Percentiles rank a stretch among this genome's conserved stretches.
phyloP scores from a whole-genome alignment of 2,329 filamentous ascomycete genomes.

The Fusarium sp. region DNA sequence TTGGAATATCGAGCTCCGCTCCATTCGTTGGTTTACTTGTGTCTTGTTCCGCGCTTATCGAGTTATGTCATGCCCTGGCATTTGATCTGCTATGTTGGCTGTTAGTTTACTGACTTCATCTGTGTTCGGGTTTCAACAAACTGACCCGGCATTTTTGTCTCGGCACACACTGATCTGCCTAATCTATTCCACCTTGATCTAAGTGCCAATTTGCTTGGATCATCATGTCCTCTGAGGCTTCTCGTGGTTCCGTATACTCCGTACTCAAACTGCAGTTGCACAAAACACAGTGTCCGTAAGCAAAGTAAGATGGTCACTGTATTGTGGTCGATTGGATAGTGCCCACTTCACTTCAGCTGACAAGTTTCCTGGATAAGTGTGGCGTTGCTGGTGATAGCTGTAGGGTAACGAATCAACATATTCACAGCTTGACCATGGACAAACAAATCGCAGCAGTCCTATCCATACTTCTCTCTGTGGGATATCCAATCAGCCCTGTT shows the following conservation, averaged over 20 bases:
- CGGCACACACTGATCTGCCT: background rate
- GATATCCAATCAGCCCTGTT: background rate
- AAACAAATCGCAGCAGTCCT: background rate
- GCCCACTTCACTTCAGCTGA: constrained; percentile 21
- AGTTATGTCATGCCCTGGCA: background rate
- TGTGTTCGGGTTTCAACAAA: constrained; percentile 3
- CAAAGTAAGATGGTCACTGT: background rate
- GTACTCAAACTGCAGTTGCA: background rate
- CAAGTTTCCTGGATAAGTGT: background rate
- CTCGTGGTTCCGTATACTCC: background rate
- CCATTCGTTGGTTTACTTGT: background rate
- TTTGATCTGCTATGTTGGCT: background rate
- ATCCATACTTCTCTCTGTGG: background rate
- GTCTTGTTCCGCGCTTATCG: background rate
- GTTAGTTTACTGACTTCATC: background rate
- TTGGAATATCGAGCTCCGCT: background rate
- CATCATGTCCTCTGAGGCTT: constrained; percentile 1
- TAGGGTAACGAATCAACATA: background rate
- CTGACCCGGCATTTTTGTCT: constrained; percentile 1
- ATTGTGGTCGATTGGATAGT: background rate
- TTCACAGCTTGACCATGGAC: background rate
- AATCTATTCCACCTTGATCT: background rate
- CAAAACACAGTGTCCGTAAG: background rate
- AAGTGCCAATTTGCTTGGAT: background rate
- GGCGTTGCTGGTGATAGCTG: constrained; percentile 11